Conservation (phyloP, 1,284 basidiomycete genomes). For the Ustilago hordei region DNA sequence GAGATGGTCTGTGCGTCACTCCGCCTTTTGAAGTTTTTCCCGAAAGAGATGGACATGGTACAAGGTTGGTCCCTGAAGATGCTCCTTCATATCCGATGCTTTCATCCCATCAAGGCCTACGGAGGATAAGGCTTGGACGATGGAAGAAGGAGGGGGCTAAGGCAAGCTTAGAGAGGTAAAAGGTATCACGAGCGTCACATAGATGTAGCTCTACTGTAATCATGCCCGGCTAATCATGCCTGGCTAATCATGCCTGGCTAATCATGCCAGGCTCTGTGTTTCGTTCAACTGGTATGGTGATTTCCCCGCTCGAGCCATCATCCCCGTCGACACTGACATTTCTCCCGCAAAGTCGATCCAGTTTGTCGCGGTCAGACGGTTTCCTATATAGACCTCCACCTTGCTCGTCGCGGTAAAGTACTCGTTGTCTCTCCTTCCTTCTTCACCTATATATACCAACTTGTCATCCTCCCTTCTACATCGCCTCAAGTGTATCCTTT, state of each 20-base stretch:
- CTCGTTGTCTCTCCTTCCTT: neutral
- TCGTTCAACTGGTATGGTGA: neutral
- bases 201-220: too few relatives aligned
- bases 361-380: neutral
- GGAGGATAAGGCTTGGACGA: neutral
- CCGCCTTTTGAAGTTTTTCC: conserved; percentile 16
- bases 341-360: conserved; percentile 3
- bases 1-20: conserved; percentile 30
- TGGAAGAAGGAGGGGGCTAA: neutral
- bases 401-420: neutral
- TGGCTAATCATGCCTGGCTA: too few relatives aligned
- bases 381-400: conserved; percentile 25
- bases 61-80: neutral
- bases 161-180: too few relatives aligned
- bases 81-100: neutral
- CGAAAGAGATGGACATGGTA: neutral
- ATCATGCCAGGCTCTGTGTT: neutral
- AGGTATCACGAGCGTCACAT: too few relatives aligned
- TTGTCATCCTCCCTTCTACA: conserved; percentile 15
- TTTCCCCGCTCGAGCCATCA: conserved; percentile 41
- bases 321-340: conserved; percentile 4
- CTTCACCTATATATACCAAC: neutral
- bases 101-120: neutral
- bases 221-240: too few relatives aligned
- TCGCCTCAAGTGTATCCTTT: conserved; percentile 17